These are phyloP conservation scores for Phellinidium pouzarii DNA, from an alignment of 1,284 basidiomycete genomes.

Conservation along the genomic window DNA sequence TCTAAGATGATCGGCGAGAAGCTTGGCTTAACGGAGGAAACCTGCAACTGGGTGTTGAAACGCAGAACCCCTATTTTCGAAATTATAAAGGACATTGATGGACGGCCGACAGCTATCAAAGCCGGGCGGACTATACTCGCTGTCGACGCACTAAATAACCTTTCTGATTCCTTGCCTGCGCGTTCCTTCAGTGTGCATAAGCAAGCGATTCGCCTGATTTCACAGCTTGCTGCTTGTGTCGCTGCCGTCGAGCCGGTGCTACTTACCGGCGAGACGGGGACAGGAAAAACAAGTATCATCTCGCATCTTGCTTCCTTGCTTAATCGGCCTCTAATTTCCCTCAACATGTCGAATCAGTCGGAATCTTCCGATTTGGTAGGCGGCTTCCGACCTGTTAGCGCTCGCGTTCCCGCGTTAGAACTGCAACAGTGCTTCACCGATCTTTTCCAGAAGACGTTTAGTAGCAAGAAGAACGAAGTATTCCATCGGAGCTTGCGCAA, in stretches of 20 bases:
- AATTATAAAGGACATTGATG: constrained; percentile 60
- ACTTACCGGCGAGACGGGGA: constrained; percentile 96
- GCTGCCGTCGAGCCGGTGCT: constrained; percentile 80
- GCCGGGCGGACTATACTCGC: constrained; percentile 52
- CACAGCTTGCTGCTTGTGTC: constrained; percentile 75
- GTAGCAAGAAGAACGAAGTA: constrained; percentile 82
- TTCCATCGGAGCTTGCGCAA: constrained; percentile 83
- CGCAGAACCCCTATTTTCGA: constrained; percentile 66
- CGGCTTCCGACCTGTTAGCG: constrained; percentile 93
- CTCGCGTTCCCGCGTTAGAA: constrained; percentile 67
- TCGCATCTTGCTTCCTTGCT: constrained; percentile 85
- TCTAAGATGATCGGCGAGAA: constrained; percentile 52
- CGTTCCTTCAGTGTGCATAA: constrained; percentile 88
- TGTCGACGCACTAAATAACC: constrained; percentile 35
- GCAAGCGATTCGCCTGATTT: constrained; percentile 77
- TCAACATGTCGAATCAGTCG: constrained; percentile 96
- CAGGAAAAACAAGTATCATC: constrained; percentile 93
- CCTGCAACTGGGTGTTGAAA: constrained; percentile 47
- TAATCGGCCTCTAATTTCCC: constrained; percentile 71
- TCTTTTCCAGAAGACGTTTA: constrained; percentile 87
- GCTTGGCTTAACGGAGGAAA: constrained; percentile 60
- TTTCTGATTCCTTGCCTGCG: constrained; percentile 28
- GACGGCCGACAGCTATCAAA: constrained; percentile 44
- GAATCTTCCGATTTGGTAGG: constrained; percentile 93
- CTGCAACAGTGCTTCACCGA: constrained; percentile 77